A percentile compares a stretch with the other conserved stretches of the same genome.
These are phyloP conservation scores for Ormosia emarginata DNA, from an alignment of 306 rosid genomes.

Conservation along the genomic window DNA sequence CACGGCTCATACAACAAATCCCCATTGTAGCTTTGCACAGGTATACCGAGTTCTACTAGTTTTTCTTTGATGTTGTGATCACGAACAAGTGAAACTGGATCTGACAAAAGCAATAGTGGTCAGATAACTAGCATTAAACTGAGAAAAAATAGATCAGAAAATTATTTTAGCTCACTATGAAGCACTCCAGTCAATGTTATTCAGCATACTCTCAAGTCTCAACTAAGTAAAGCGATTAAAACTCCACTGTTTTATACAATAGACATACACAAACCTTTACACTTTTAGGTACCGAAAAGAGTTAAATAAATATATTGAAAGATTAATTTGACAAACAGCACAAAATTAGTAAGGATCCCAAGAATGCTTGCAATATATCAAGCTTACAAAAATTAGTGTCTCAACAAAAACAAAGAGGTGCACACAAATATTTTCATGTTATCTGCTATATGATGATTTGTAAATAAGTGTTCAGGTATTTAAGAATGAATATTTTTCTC, in stretches of 20 bases:
- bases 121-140: slow-evolving; percentile 3
- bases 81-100: slow-evolving; percentile 80
- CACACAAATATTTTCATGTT: not conserved
- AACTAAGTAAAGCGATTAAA: not conserved
- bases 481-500: not conserved
- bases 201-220: not conserved
- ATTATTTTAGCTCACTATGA: not conserved
- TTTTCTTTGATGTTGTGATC: slow-evolving; percentile 80
- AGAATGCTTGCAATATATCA: slow-evolving; percentile 12
- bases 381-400: not conserved
- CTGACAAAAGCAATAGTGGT: slow-evolving; percentile 36
- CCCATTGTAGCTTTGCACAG: slow-evolving; percentile 88
- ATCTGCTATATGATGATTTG: not conserved
- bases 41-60: slow-evolving; percentile 64
- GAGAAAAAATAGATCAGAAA: not conserved
- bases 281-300: not conserved
- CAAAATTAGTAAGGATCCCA: not conserved
- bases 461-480: not conserved
- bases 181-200: not conserved
- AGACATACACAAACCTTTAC: not conserved
- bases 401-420: not conserved
- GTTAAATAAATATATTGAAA: not conserved
- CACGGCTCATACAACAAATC: slow-evolving; percentile 90
- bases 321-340: not conserved
- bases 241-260: not conserved